Evolutionary conservation across 2,329 filamentous ascomycete species (phyloP).

Genomic region (Drechslerella coelobrocha): DNA sequence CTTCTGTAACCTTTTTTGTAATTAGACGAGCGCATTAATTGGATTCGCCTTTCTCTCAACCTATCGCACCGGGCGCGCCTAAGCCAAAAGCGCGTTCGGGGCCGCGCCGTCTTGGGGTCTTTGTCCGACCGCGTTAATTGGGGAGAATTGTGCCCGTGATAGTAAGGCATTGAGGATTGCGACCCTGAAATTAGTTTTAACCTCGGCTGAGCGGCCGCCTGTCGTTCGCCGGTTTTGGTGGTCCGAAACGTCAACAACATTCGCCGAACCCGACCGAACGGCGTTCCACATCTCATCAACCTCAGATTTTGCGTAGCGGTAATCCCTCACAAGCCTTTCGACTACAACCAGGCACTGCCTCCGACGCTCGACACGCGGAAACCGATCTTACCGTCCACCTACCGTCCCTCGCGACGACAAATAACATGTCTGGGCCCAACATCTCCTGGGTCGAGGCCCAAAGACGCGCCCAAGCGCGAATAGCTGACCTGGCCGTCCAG

Average conservation of each 20-base stretch:
- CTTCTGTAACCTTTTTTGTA: neutral
- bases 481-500: conserved; percentile 51
- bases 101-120: too few relatives aligned
- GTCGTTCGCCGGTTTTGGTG: neutral
- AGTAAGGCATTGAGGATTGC: too few relatives aligned
- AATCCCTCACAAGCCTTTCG: neutral
- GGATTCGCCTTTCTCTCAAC: neutral
- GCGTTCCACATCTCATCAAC: neutral
- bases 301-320: too few relatives aligned
- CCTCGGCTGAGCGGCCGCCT: neutral
- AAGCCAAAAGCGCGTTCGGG: too few relatives aligned
- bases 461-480: conserved; percentile 53
- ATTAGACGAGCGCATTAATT: neutral
- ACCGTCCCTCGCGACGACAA: conserved; percentile 1
- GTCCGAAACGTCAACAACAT: neutral
- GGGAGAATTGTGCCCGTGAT: too few relatives aligned
- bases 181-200: too few relatives aligned
- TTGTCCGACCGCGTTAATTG: too few relatives aligned
- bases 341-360: neutral
- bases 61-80: too few relatives aligned
- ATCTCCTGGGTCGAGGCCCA: conserved; percentile 54
- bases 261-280: neutral
- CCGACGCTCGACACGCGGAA: neutral
- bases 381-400: too few relatives aligned
- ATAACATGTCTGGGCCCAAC: conserved; percentile 40